Conservation (phyloP, 345 rosid genomes). For the Geranium rotundifolium region DNA sequence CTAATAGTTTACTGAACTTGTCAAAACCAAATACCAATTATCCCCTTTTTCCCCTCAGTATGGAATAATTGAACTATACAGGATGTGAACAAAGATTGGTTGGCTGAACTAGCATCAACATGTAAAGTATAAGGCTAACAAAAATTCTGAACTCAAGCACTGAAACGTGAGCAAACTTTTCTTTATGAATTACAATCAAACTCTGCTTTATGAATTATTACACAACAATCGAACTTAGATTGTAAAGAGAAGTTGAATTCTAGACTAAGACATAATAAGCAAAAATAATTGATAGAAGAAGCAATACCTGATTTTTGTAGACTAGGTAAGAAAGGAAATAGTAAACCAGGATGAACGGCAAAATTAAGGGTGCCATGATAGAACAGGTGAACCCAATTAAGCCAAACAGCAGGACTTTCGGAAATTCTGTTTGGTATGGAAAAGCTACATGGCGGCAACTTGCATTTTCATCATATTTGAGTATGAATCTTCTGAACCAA, state of each 20-base stretch:
- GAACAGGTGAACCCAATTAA: slow-evolving; percentile 82
- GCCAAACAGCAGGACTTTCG: slow-evolving; percentile 68
- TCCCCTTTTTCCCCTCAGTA: too few species aligned
- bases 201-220: too few species aligned
- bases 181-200: background rate
- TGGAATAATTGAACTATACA: background rate
- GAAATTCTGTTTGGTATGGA: slow-evolving; percentile 83
- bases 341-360: slow-evolving; percentile 68
- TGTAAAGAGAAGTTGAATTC: background rate
- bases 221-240: background rate
- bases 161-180: background rate
- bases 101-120: background rate
- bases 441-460: slow-evolving; percentile 35
- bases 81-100: background rate
- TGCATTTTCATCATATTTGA: slow-evolving; percentile 34
- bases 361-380: slow-evolving; percentile 67
- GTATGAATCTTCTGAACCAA: slow-evolving; percentile 29
- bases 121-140: background rate
- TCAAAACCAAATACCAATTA: too few species aligned
- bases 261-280: background rate
- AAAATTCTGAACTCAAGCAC: too few species aligned
- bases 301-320: slow-evolving; percentile 65
- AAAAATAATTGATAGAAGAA: background rate
- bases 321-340: slow-evolving; percentile 59
- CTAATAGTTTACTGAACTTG: too few species aligned